Percentiles rank a stretch among this genome's conserved stretches.
Evolutionary conservation across 208 protist genomes (phyloP).

Genomic region (Herpetomonas samuelpessoai): DNA sequence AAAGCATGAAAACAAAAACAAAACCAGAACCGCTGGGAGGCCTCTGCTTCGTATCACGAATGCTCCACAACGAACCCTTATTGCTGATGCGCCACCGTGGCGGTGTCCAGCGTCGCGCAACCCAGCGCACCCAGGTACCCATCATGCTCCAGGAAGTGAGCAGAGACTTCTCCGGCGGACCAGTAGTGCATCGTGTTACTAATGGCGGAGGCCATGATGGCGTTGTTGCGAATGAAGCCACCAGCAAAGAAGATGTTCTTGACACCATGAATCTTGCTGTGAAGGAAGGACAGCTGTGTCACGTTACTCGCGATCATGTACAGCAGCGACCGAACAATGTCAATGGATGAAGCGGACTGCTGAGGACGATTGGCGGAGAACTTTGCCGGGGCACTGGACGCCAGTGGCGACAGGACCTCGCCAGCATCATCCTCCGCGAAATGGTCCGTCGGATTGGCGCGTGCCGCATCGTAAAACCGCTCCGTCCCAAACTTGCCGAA

Average conservation of each 20-base stretch:
- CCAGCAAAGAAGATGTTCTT: conserved; percentile 95
- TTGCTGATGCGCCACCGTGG: too few species aligned
- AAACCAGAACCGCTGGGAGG: too few species aligned
- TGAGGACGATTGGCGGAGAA: neutral
- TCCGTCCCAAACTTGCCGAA: conserved; percentile 89
- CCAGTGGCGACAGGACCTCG: conserved; percentile 27
- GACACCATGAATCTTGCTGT: conserved; percentile 87
- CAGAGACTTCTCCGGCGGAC: conserved; percentile 87
- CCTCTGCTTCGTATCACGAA: too few species aligned
- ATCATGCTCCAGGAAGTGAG: conserved; percentile 96
- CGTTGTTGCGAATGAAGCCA: conserved; percentile 94
- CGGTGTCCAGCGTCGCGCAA: conserved; percentile 40
- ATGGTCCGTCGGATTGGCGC: conserved; percentile 19
- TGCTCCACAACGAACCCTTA: too few species aligned
- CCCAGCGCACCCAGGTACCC: conserved; percentile 96
- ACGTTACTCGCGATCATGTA: conserved; percentile 97
- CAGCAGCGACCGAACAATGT: conserved; percentile 90
- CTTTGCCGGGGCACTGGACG: conserved; percentile 2
- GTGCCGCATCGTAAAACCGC: conserved; percentile 40
- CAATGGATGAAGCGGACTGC: conserved; percentile 50
- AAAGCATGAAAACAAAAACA: too few species aligned
- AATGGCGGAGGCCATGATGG: conserved; percentile 88
- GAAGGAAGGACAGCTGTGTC: conserved; percentile 95
- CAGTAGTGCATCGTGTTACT: conserved; percentile 93
- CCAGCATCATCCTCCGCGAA: conserved; percentile 37